Base-by-base conservation (phyloP, 306 rosid species). In the Astragalus glycyphyllos region DNA sequence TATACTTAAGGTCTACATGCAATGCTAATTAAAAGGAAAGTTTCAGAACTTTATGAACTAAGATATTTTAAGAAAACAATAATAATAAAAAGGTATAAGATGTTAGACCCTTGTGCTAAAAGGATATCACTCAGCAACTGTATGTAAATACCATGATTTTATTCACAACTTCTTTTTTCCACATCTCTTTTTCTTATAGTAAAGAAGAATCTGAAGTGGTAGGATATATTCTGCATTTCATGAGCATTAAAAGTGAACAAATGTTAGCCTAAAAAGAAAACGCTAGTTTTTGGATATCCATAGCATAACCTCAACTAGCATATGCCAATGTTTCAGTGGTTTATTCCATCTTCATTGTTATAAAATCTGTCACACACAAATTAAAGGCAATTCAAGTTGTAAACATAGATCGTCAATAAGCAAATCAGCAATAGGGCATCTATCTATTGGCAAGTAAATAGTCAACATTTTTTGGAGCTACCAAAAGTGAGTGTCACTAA, bases 301-400 rank as follows among this genome's bases (percentile, higher is more conserved):
- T 45, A 17, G 68, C 58, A 75, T 75, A 65, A 65, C 13, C 68
- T 26, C 2, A 20, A 20, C 49, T 5, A 59, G 87, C 60, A 66
- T 75, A 75, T 65, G 68, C 73, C 60, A 65, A 56, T 56, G 73
- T 45, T 56, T 75, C 42, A 34, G 20, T 16, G 66, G 73, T 74
- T 74, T 65, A 65, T 74, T 65, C 79, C 58, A 42, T 75, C 60
- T n/a, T n/a, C n/a, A n/a, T n/a, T n/a, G n/a, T n/a, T n/a, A n/a
- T n/a, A 34, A 34, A 34, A 6, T 4, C 38, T 34, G 38, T 34
- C 38, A 34, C 5, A 34, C 38, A 34, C 38, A 34, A 34, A 34
- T 6, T 6, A 34, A 5, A 4, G 38, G 38, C 38, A 34, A 34
- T 34, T 34, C 38, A 34, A 34, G 38, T 34, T 6, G 6, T 1